These are phyloP conservation scores for Bothriochloa decipiens DNA, from an alignment of 176 grass and related monocot genomes.

Conservation along the genomic window DNA sequence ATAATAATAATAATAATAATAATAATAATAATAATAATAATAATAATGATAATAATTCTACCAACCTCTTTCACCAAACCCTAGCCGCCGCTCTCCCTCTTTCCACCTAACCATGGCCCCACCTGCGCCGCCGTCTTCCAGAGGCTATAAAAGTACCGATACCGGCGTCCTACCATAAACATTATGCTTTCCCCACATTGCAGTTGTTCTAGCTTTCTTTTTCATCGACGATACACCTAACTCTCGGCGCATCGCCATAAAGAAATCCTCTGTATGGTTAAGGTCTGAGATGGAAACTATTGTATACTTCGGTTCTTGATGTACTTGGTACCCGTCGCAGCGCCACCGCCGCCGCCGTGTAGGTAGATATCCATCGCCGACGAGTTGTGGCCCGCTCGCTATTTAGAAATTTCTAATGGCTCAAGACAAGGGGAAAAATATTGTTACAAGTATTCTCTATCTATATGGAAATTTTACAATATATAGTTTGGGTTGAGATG, in stretches of 20 bases:
- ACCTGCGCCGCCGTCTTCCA: background rate
- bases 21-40: too few relatives aligned
- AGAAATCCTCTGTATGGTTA: background rate
- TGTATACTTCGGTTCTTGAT: fast-evolving
- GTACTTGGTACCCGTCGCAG: fast-evolving
- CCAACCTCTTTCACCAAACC: background rate
- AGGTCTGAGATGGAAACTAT: background rate
- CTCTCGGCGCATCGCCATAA: background rate
- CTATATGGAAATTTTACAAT: slow-evolving; percentile 1
- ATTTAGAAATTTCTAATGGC: background rate
- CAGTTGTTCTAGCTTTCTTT: background rate
- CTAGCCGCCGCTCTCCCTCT: background rate
- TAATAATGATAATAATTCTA: too few relatives aligned
- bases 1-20: too few relatives aligned
- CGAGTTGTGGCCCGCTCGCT: background rate
- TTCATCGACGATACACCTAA: background rate
- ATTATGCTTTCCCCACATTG: background rate
- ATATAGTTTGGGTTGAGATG: background rate
- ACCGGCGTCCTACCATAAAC: background rate
- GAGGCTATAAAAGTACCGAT: background rate
- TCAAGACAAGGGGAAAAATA: background rate
- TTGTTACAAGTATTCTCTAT: background rate
- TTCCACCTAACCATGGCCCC: background rate
- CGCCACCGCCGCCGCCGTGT: fast-evolving
- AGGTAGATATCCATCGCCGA: background rate